Evolutionary conservation across 495 filamentous ascomycete genomes (phyloP).

Genomic region (Letharia columbiana): DNA sequence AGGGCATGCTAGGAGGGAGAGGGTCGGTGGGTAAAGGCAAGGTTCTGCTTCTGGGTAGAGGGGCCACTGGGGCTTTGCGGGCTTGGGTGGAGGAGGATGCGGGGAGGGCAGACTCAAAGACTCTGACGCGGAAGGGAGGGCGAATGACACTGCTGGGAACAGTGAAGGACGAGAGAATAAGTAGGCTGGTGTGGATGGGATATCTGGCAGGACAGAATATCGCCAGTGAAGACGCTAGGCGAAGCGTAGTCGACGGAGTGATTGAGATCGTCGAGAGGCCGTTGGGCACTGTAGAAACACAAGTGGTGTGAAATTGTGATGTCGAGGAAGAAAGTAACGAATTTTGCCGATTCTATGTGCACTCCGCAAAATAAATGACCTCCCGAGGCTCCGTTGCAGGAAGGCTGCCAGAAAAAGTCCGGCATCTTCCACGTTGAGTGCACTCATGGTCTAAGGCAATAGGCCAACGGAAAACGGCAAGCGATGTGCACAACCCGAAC

Average conservation of each 20-base stretch:
- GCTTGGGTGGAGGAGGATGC: conserved; percentile 53
- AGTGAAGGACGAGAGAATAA: conserved; percentile 70
- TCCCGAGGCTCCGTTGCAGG: too few species aligned
- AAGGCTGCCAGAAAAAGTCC: too few species aligned
- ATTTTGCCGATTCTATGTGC: background rate
- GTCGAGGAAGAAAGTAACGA: background rate
- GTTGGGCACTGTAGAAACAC: conserved; percentile 72
- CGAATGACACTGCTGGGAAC: conserved; percentile 48
- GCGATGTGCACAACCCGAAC: too few species aligned
- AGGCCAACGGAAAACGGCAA: too few species aligned
- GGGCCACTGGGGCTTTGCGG: conserved; percentile 53
- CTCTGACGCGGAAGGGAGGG: conserved; percentile 32
- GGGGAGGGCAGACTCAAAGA: conserved; percentile 28
- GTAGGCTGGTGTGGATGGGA: conserved; percentile 75
- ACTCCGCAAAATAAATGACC: background rate
- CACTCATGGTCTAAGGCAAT: too few species aligned
- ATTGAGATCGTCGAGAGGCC: conserved; percentile 84
- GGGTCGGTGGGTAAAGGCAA: conserved; percentile 62
- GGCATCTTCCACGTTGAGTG: too few species aligned
- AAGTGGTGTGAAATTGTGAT: conserved; percentile 41
- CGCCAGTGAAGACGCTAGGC: conserved; percentile 71
- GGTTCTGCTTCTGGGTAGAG: conserved; percentile 64
- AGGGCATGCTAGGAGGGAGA: conserved; percentile 63
- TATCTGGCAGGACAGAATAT: conserved; percentile 84
- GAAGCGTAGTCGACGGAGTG: conserved; percentile 77